Percentiles rank a stretch among this genome's conserved stretches.
Evolutionary conservation across 257 asterid genomes (phyloP).

Genomic region (Petunia axillaris): DNA sequence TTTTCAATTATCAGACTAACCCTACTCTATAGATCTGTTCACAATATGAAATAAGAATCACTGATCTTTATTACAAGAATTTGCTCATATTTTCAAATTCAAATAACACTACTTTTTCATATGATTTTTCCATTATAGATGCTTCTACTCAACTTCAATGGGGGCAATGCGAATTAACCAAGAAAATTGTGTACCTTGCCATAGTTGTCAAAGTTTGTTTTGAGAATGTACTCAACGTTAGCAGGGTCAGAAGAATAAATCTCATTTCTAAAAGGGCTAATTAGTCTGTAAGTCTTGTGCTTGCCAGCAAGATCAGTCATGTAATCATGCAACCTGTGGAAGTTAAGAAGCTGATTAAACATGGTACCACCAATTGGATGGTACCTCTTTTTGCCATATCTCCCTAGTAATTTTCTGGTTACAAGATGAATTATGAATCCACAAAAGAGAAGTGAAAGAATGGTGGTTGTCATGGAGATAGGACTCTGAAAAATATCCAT

Average conservation of each 20-base stretch:
- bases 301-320: conserved; percentile 65
- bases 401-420: conserved; percentile 31
- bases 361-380: conserved; percentile 73
- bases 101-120: neutral
- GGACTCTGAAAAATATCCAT: conserved; percentile 35
- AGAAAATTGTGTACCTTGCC: conserved; percentile 51
- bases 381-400: conserved; percentile 40
- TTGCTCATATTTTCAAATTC: neutral
- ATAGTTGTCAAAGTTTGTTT: conserved; percentile 62
- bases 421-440: conserved; percentile 28
- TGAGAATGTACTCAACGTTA: conserved; percentile 69
- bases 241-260: conserved; percentile 66
- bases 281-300: conserved; percentile 60
- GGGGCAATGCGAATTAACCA: neutral
- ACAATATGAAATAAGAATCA: neutral
- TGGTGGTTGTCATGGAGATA: conserved; percentile 29
- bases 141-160: neutral
- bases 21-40: neutral
- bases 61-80: neutral
- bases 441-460: conserved; percentile 31
- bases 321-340: conserved; percentile 62
- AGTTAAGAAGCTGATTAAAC: conserved; percentile 57
- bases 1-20: neutral
- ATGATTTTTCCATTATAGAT: neutral
- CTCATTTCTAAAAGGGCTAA: conserved; percentile 56